Base-by-base conservation (phyloP, 495 filamentous ascomycete genomes). In the Aspergillus nidulans region DNA sequence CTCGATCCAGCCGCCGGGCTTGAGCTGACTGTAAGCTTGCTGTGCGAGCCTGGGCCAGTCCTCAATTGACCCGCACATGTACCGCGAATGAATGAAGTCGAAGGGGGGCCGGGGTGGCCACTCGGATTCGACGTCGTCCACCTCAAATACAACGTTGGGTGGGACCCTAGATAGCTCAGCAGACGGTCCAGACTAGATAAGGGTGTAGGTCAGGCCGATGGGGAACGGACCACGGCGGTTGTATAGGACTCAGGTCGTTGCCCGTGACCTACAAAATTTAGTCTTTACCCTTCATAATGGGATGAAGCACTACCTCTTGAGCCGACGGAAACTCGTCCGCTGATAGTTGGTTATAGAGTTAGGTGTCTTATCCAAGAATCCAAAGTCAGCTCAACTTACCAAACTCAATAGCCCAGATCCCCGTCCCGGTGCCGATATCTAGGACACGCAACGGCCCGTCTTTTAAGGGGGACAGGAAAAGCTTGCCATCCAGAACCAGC, bases 11-110 rank as follows among this genome's bases (percentile, higher is more conserved):
- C 52, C 52, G 1, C 52, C 52, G 5, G 34, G 13, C 13, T 34
- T 30, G 2, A 28, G 28, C 46, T 55, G 52, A 23, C 30, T 48
- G 21, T 49, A 55, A 9, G 53, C 44, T 55, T 50, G 60, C n/a
- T 34, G 16, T 8, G 70, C 39, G 10, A 81, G 58, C n/a, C 57
- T 62, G 2, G 66, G 56, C 79, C 78, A 85, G 57, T 83, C 73
- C 8, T 55, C 23, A n/a, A 84, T 66, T 7, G 69, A 69, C 21
- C 80, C 79, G 42, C 73, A 68, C 18, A 85, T 60, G 54, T 74
- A 79, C 5, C 82, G 79, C 7, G 74, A 59, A 62, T 85, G 80
- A 43, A 85, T 71, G 52, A 75, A 78, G 65, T 84, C 82, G 56
- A 82, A 83, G 16, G 50, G 30, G 63, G 51, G 57, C 0, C 65